Conservation (phyloP, 73 alveolate genomes). For the Tetrahymena thermophila region DNA sequence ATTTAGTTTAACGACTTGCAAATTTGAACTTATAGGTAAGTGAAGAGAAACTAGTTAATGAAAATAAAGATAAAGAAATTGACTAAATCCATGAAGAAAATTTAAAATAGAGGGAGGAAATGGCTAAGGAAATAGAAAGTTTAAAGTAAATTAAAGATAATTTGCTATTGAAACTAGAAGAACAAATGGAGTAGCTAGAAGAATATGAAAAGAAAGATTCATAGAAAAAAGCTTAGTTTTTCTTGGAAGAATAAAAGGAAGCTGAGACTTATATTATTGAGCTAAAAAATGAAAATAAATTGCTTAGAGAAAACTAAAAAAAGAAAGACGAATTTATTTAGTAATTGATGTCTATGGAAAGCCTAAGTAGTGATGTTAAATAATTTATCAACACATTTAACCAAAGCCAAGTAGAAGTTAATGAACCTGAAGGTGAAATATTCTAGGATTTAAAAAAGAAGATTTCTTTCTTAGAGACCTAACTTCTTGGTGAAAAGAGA, state of each 20-base stretch:
- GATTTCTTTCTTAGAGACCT: neutral
- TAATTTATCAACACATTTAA: neutral
- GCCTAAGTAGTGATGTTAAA: neutral
- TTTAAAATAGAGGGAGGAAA: neutral
- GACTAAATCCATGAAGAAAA: neutral
- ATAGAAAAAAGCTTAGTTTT: neutral
- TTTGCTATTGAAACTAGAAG: neutral
- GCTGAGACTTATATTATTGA: neutral
- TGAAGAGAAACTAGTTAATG: neutral
- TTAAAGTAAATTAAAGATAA: neutral
- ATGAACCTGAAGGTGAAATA: neutral
- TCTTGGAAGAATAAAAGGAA: neutral
- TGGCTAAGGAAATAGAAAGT: neutral
- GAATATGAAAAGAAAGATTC: neutral
- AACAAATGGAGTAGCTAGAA: neutral
- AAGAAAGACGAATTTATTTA: neutral
- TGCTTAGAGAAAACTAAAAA: neutral
- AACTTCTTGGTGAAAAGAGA: neutral
- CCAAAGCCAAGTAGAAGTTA: neutral
- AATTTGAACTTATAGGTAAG: neutral
- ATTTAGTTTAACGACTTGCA: neutral
- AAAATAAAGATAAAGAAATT: neutral
- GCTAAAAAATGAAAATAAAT: neutral
- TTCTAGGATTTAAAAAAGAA: neutral
- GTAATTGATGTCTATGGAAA: neutral